Evolutionary conservation across 2,329 filamentous ascomycete species (phyloP), one percentile per base, ranked within the genome.

Genomic region (Nemania sp.): DNA sequence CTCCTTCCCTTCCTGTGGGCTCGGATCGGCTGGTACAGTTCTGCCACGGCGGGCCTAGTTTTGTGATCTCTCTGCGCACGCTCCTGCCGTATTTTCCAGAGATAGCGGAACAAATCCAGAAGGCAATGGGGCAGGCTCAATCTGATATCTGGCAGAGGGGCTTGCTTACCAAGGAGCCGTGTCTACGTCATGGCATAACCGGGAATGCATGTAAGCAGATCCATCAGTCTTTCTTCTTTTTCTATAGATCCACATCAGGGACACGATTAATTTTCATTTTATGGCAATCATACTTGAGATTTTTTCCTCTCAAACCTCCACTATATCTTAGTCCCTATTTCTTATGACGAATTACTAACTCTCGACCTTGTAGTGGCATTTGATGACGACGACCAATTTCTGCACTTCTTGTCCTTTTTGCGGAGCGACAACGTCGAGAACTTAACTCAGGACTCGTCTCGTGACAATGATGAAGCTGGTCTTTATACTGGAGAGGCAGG

Each of bases 41-140:
- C 69, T 89, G 84, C 63, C 86, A 88, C 62, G 86, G 86, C 2
- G 83, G 82, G 0, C 81, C 86, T 2, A 86, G 86, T 0, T 79
- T 87, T 19, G 71, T 87, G 7, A 71, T 80, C 26, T 84, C 82
- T 5, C 74, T 89, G 7, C 63, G 78, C 4, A 79, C 80, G 1
- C 75, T 89, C 46, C 73, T 75, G 44, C 73, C 77, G 6, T 75
- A 80, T 65, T 88, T 86, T 54, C 79, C 82, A 0, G 72, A 72
- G 1, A 71, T 87, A 6, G 68, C 76, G 20, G 72, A 75, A 0
- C 75, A 76, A 40, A 84, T 87, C 51, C 77, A 82, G 19, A 67
- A 63, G 20, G 79, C 80, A 1, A 75, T 86, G 14, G 66, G 63
- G 6, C 79, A 75, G 44, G 82, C 78, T 2, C 73, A 79, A 49